A percentile compares a stretch with the other conserved stretches of the same genome.
Conservation (phyloP, 176 grass and related monocot genomes). For the Zoysia japonica region DNA sequence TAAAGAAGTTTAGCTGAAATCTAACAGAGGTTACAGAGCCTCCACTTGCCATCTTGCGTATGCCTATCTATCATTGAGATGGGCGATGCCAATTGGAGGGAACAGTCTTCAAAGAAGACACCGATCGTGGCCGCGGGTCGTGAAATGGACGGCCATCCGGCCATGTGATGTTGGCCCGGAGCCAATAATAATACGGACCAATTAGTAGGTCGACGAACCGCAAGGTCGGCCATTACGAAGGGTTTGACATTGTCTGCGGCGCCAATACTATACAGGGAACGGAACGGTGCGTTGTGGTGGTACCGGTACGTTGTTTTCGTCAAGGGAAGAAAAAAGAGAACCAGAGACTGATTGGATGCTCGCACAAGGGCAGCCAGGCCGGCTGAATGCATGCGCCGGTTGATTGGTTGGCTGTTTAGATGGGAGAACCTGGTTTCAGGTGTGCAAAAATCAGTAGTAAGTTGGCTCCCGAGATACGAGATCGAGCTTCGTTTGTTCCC, state of each 20-base stretch:
- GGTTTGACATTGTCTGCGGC: not conserved
- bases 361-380: too few species aligned
- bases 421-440: too few species aligned
- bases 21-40: not conserved
- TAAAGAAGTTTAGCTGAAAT: not conserved
- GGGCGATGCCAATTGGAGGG: not conserved
- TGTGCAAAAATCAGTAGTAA: too few species aligned
- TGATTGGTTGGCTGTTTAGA: too few species aligned
- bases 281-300: not conserved
- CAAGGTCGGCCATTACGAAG: not conserved
- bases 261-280: not conserved
- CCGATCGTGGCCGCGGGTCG: not conserved
- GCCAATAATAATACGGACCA: not conserved
- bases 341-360: too few species aligned
- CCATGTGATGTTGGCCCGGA: not conserved
- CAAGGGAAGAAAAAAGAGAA: not conserved
- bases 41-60: not conserved
- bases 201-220: not conserved
- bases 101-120: not conserved
- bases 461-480: too few species aligned
- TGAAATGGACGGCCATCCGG: not conserved
- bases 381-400: too few species aligned
- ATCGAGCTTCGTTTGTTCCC: too few species aligned
- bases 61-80: not conserved
- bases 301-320: not conserved